phyloP scores from a whole-genome alignment of 805 yeast species.

The Saturnispora sanitii region DNA sequence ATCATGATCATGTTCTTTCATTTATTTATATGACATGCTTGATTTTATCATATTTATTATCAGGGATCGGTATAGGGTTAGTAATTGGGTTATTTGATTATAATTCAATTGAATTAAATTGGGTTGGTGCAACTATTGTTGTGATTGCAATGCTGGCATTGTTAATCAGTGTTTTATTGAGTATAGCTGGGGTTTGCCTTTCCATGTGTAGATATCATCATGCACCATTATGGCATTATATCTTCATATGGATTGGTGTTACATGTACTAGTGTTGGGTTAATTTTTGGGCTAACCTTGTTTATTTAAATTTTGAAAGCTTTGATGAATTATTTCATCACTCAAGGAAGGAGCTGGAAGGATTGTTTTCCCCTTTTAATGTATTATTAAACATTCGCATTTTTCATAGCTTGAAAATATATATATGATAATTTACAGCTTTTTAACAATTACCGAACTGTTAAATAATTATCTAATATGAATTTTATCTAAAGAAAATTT shows the following conservation, averaged over 20 bases:
- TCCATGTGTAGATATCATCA: constrained; percentile 30
- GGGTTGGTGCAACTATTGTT: constrained; percentile 23
- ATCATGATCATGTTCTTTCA: constrained; percentile 35
- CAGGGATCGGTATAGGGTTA: constrained; percentile 37
- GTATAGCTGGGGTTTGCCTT: constrained; percentile 36
- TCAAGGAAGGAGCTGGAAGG: neutral
- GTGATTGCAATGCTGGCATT: constrained; percentile 32
- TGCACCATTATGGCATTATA: constrained; percentile 34
- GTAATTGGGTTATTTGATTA: constrained; percentile 17
- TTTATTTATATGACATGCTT: constrained; percentile 35
- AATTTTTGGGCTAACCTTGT: constrained; percentile 1
- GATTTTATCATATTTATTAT: constrained; percentile 31
- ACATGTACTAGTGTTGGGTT: constrained; percentile 15
- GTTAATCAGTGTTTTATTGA: constrained; percentile 28
- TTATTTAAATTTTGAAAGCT: neutral
- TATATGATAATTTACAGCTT: too few species aligned
- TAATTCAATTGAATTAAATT: constrained; percentile 15
- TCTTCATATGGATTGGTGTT: constrained; percentile 34
- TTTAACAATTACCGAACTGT: too few species aligned
- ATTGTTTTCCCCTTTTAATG: neutral
- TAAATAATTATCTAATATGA: too few species aligned
- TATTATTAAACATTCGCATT: too few species aligned
- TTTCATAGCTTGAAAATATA: too few species aligned
- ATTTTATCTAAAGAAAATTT: too few species aligned
- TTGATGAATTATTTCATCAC: too few species aligned